Evolutionary conservation across 768 basidiomycete genomes (phyloP).

Genomic region (Mycena venus): DNA sequence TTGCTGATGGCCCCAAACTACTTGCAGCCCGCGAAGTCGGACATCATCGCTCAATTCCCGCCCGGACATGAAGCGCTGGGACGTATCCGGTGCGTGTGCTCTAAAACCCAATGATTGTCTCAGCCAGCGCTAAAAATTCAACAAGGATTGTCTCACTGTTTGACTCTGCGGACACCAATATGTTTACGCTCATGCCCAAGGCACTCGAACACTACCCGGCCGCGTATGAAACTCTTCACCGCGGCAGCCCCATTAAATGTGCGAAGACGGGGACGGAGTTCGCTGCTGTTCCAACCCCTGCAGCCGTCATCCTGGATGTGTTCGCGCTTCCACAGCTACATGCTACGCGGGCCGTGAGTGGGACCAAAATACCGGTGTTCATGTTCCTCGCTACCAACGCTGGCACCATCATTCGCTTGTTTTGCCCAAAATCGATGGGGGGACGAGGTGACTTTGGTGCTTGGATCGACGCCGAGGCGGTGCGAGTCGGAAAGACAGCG

Average conservation of each 20-base stretch:
- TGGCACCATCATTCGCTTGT: not conserved
- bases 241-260: not conserved
- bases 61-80: not conserved
- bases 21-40: too few species aligned
- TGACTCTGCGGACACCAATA: not conserved
- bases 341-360: constrained; percentile 3
- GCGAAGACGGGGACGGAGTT: constrained; percentile 10
- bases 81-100: not conserved
- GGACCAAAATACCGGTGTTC: constrained; percentile 1
- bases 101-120: not conserved
- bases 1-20: too few species aligned
- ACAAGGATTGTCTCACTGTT: constrained; percentile 4
- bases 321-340: not conserved
- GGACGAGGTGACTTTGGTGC: not conserved
- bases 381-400: not conserved
- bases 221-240: not conserved
- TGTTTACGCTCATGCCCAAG: not conserved
- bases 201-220: not conserved
- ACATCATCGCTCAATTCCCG: too few species aligned
- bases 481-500: not conserved
- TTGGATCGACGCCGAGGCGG: not conserved
- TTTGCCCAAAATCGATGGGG: constrained; percentile 2
- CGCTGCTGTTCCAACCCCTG: not conserved
- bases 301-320: constrained; percentile 1
- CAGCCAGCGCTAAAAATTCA: too few species aligned